A percentile compares a stretch with the other conserved stretches of the same genome.
These are phyloP conservation scores for Isabelozyma heimii DNA, from an alignment of 805 yeast species.

Conservation along the genomic window DNA sequence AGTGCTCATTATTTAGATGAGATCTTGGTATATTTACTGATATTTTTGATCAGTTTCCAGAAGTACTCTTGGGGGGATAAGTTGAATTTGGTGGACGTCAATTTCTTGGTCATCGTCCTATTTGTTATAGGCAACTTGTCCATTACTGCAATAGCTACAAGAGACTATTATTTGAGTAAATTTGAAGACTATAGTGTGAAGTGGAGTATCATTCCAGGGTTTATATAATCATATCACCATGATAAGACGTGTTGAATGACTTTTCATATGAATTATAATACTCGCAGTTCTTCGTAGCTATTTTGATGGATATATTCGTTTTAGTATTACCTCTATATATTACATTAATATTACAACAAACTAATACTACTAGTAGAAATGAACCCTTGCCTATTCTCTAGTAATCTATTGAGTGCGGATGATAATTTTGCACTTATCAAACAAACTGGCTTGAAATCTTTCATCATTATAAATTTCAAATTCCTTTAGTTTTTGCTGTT, in stretches of 20 bases:
- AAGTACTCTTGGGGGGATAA: slow-evolving; percentile 10
- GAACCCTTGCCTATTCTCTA: neutral
- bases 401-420: slow-evolving; percentile 16
- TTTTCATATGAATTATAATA: too few species aligned
- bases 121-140: slow-evolving; percentile 49
- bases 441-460: slow-evolving; percentile 36
- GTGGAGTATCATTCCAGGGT: slow-evolving; percentile 38
- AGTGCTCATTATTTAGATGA: slow-evolving; percentile 76
- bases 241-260: too few species aligned
- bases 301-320: neutral
- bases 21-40: slow-evolving; percentile 48
- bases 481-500: slow-evolving; percentile 23
- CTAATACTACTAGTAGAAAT: neutral
- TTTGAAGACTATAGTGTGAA: slow-evolving; percentile 21
- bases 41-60: slow-evolving; percentile 14
- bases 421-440: slow-evolving; percentile 43
- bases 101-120: slow-evolving; percentile 19
- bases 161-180: slow-evolving; percentile 40
- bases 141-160: slow-evolving; percentile 54
- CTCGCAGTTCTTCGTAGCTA: too few species aligned
- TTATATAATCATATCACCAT: slow-evolving; percentile 17
- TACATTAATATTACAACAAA: neutral
- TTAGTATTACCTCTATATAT: neutral
- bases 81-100: slow-evolving; percentile 14
- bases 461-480: slow-evolving; percentile 39